Percentiles rank a stretch among this genome's conserved stretches.
Conservation (phyloP, 2,329 filamentous ascomycete species). For the Podosphaera xanthii region DNA sequence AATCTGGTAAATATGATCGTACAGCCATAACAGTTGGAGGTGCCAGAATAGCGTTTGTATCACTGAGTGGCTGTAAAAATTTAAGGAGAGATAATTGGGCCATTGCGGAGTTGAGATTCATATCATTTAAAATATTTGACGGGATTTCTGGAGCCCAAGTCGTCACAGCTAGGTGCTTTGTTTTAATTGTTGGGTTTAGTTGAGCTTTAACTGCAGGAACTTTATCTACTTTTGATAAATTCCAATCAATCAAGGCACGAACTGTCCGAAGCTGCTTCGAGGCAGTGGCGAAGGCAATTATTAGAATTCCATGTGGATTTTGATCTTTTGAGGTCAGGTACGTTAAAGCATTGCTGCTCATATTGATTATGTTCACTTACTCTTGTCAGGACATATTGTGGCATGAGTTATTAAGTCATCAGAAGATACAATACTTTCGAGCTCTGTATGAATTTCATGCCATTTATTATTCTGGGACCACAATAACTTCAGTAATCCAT, state of each 20-base stretch:
- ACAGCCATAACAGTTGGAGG: conserved; percentile 47
- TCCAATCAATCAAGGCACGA: conserved; percentile 55
- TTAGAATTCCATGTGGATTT: conserved; percentile 22
- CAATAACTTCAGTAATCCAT: conserved; percentile 50
- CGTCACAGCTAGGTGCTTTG: conserved; percentile 32
- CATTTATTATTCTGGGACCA: conserved; percentile 57
- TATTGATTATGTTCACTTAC: conserved; percentile 21
- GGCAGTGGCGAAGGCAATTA: conserved; percentile 44
- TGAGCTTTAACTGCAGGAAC: conserved; percentile 23
- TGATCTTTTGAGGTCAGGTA: conserved; percentile 3
- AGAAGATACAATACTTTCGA: conserved; percentile 49
- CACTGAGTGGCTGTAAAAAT: conserved; percentile 42
- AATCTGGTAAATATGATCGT: conserved; percentile 36
- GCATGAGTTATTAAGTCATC: conserved; percentile 66
- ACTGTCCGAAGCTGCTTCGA: conserved; percentile 54
- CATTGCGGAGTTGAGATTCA: conserved; percentile 28
- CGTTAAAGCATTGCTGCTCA: neutral
- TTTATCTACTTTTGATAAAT: conserved; percentile 32
- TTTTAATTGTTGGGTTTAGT: conserved; percentile 29
- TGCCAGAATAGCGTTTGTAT: conserved; percentile 19
- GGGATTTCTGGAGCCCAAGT: conserved; percentile 22
- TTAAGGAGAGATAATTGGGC: conserved; percentile 51
- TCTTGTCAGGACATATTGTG: conserved; percentile 49
- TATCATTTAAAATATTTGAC: conserved; percentile 12
- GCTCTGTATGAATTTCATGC: conserved; percentile 47